These are phyloP conservation scores for Dactylellina leptospora DNA, from an alignment of 2,329 filamentous ascomycete genomes.

Conservation along the genomic window DNA sequence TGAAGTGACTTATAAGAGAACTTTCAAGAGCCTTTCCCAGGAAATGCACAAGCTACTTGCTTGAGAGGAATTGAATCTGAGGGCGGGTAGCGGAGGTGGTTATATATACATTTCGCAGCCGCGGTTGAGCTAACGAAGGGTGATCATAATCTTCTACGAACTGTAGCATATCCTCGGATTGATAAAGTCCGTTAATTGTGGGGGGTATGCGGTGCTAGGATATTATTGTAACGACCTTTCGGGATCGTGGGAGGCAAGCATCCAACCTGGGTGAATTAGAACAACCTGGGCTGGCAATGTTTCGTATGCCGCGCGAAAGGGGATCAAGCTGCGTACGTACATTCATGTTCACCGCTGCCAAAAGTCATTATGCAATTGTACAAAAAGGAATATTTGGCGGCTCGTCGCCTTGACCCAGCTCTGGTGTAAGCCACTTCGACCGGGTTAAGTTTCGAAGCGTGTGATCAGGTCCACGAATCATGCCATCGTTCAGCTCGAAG, in stretches of 20 bases:
- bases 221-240: slow-evolving; percentile 37
- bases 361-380: neutral
- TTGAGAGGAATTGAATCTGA: neutral
- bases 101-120: slow-evolving; percentile 26
- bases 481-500: slow-evolving; percentile 10
- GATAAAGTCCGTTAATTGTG: slow-evolving; percentile 29
- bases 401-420: neutral
- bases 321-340: neutral
- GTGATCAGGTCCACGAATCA: slow-evolving; percentile 23
- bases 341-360: too few species aligned
- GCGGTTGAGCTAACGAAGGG: neutral
- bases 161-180: slow-evolving; percentile 27
- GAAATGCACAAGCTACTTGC: slow-evolving; percentile 19
- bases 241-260: slow-evolving; percentile 17
- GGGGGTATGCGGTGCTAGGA: slow-evolving; percentile 12
- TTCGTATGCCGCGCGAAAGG: slow-evolving; percentile 38
- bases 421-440: slow-evolving; percentile 25
- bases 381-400: neutral
- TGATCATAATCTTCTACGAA: slow-evolving; percentile 11
- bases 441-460: slow-evolving; percentile 17
- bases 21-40: slow-evolving; percentile 27
- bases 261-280: slow-evolving; percentile 23
- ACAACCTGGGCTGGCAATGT: slow-evolving; percentile 9
- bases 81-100: neutral
- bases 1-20: slow-evolving; percentile 22